Percentiles rank a stretch among this genome's conserved stretches.
Conservation (phyloP, 2,329 filamentous ascomycete species). For the Xylaria sp. region DNA sequence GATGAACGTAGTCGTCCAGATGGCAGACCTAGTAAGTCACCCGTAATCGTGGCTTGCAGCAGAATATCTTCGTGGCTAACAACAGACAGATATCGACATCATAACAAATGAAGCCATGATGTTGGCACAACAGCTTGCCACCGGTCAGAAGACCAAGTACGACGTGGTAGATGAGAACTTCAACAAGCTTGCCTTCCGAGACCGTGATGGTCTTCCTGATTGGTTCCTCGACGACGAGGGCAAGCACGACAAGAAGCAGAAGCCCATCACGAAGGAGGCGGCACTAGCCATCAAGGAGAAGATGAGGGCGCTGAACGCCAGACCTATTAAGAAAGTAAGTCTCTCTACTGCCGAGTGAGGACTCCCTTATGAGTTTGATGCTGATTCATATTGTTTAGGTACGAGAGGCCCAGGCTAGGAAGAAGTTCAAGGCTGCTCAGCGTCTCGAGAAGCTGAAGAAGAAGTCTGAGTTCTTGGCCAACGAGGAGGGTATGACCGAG, state of each 20-base stretch:
- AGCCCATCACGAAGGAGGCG: slow-evolving; percentile 87
- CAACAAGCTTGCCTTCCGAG: slow-evolving; percentile 88
- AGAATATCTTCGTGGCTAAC: slow-evolving; percentile 19
- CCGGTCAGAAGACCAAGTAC: slow-evolving; percentile 70
- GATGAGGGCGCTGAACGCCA: slow-evolving; percentile 55
- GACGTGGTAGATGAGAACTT: slow-evolving; percentile 87
- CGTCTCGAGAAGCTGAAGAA: slow-evolving; percentile 90
- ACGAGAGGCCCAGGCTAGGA: slow-evolving; percentile 87
- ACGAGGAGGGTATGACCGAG: slow-evolving; percentile 89
- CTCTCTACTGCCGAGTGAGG: neutral
- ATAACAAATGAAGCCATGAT: slow-evolving; percentile 99
- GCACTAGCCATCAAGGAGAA: slow-evolving; percentile 94
- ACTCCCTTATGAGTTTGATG: neutral
- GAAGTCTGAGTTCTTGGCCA: slow-evolving; percentile 86
- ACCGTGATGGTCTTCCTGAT: slow-evolving; percentile 85
- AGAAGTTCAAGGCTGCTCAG: slow-evolving; percentile 94
- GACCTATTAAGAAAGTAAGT: slow-evolving; percentile 65
- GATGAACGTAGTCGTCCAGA: slow-evolving; percentile 58
- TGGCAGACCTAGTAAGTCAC: slow-evolving; percentile 52
- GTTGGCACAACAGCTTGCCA: slow-evolving; percentile 84
- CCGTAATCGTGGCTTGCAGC: neutral
- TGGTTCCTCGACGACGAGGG: slow-evolving; percentile 96
- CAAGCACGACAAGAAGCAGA: slow-evolving; percentile 75
- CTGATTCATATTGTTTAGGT: slow-evolving; percentile 36
- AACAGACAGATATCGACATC: slow-evolving; percentile 76